Evolutionary conservation across 495 filamentous ascomycete species (phyloP).

Genomic region (Cenococcum geophilum): DNA sequence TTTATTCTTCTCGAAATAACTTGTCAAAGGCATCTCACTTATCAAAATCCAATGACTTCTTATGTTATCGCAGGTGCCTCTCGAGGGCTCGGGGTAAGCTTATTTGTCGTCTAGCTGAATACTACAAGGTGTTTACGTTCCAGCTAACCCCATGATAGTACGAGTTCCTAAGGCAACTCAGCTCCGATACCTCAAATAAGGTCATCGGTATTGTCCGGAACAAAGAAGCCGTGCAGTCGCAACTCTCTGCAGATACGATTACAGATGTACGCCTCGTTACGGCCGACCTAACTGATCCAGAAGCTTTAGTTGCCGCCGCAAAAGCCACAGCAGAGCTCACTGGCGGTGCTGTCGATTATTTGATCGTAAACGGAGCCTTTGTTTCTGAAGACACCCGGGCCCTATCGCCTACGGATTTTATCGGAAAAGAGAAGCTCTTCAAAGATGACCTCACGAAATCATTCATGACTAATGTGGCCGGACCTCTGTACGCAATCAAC

Average conservation of each 20-base stretch:
- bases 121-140: not conserved
- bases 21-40: not conserved
- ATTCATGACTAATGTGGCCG: constrained; percentile 28
- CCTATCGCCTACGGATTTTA: constrained; percentile 12
- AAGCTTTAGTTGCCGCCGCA: constrained; percentile 23
- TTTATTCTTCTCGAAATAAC: not conserved
- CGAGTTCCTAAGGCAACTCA: constrained; percentile 23
- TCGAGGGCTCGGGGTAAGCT: constrained; percentile 22
- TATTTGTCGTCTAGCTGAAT: not conserved
- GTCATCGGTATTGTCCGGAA: constrained; percentile 22
- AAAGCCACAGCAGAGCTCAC: constrained; percentile 18
- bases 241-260: constrained; percentile 22
- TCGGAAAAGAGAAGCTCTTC: constrained; percentile 12
- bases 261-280: constrained; percentile 27
- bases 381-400: constrained; percentile 8
- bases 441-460: constrained; percentile 21
- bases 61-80: constrained; percentile 24
- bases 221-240: not conserved
- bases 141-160: constrained; percentile 4
- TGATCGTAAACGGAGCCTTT: constrained; percentile 33
- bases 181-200: constrained; percentile 14
- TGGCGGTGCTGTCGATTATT: constrained; percentile 24
- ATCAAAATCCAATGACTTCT: constrained; percentile 11
- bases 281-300: constrained; percentile 26
- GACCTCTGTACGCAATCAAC: constrained; percentile 28